Base-by-base conservation (phyloP, 2,329 filamentous ascomycete genomes). In the Amphichorda felina region DNA sequence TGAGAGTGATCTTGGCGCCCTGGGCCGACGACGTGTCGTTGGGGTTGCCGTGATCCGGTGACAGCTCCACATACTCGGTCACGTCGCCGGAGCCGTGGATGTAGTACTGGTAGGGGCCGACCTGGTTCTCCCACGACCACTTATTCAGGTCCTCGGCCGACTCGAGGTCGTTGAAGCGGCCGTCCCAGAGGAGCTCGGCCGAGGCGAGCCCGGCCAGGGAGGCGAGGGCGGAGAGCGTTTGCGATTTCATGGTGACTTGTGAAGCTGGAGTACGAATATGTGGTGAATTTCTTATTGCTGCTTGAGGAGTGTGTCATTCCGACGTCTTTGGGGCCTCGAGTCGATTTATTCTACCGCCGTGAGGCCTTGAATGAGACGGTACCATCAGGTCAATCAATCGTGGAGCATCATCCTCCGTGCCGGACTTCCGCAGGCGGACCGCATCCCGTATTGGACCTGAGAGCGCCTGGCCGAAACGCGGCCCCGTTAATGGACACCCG, bases 101-200 rank as follows among this genome's bases (percentile, higher is more conserved):
- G 60, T 84, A 84, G 64, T 80, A 84, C 54, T 84, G 79, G 57
- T 81, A 85, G 1, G 75, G 69, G 1, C 75, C 75, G 46, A 80
- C 72, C 55, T 79, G 70, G 53, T 75, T 80, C n/a, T 64, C 65
- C 70, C 72, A 83, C 4, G 70, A 75, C 77, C 77, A 80, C 28
- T 67, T 66, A 46, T 65, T 60, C 21, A 80, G 62, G 50, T 79
- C 74, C 3, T 61, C 46, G 29, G 64, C 64, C 8, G 66, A 60
- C 13, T 59, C 56, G 43, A 76, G 57, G 38, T 73, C 67, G 53
- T 79, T 79, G 62, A 79, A 75, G 34, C 75, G 70, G 19, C 76
- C 76, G 51, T 80, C 75, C 76, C 76, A 81, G 18, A 77, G 53
- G 35, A 76, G 22, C 7, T 31, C 30, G 14, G 39, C 39, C 7